Evolutionary conservation across 2,329 filamentous ascomycete species (phyloP).

Genomic region (Immersiporthe knoxdaviesiana): DNA sequence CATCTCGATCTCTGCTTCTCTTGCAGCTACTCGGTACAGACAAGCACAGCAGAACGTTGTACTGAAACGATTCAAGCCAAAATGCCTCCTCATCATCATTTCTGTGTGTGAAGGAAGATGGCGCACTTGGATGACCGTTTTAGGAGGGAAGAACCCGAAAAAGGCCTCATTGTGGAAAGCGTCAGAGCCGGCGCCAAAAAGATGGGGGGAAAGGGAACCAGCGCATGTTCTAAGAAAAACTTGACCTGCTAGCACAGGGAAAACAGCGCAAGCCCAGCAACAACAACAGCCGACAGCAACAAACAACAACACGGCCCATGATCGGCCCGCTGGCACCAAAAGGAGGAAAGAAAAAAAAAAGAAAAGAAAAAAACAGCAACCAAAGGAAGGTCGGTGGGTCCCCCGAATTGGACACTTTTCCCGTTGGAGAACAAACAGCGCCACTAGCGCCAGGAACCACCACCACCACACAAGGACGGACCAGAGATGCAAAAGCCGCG

Average conservation of each 20-base stretch:
- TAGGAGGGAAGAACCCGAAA: not conserved
- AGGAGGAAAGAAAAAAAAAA: not conserved
- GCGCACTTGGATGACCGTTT: not conserved
- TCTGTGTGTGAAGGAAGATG: not conserved
- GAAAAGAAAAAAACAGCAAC: too few species aligned
- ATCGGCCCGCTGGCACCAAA: slow-evolving; percentile 9
- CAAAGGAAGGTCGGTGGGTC: not conserved
- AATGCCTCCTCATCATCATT: not conserved
- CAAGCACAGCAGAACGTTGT: too few species aligned
- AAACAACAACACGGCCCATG: not conserved
- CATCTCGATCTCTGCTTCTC: not conserved
- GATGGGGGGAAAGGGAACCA: too few species aligned
- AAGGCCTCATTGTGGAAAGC: not conserved
- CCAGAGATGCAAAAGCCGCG: not conserved
- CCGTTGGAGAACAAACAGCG: not conserved
- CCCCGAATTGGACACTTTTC: not conserved
- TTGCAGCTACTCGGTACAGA: too few species aligned
- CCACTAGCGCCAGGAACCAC: slow-evolving; percentile 8
- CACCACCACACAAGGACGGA: not conserved
- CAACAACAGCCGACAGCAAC: not conserved
- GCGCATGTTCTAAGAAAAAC: slow-evolving; percentile 3
- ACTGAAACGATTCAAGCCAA: too few species aligned
- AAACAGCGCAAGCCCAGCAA: not conserved
- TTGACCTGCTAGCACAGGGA: not conserved
- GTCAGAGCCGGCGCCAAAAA: not conserved